A percentile compares a stretch with the other conserved stretches of the same genome.
Conservation (phyloP, 768 basidiomycete genomes). For the Tulasnella sp. region DNA sequence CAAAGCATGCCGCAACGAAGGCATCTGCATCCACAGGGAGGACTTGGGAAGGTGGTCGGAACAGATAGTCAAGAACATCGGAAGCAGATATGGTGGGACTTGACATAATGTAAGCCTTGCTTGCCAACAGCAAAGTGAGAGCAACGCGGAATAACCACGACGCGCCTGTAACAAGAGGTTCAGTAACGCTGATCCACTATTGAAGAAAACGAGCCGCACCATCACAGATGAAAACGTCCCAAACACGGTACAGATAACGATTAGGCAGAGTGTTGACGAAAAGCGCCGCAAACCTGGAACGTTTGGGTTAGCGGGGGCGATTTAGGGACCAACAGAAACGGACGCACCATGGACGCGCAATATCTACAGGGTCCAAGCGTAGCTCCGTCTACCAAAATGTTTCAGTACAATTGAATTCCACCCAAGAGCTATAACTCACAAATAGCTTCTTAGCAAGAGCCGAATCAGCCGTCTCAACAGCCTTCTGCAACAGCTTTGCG, state of each 20-base stretch:
- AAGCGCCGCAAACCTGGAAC: slow-evolving; percentile 62
- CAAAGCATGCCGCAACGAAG: slow-evolving; percentile 23
- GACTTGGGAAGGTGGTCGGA: slow-evolving; percentile 25
- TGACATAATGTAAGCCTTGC: slow-evolving; percentile 43
- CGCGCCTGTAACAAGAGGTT: slow-evolving; percentile 49
- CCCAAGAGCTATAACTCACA: slow-evolving; percentile 35
- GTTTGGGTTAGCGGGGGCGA: not conserved
- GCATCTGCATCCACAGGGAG: slow-evolving; percentile 29
- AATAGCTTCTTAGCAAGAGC: slow-evolving; percentile 63
- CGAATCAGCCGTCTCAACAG: slow-evolving; percentile 61
- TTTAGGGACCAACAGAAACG: not conserved
- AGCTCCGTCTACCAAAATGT: slow-evolving; percentile 43
- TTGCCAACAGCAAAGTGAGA: slow-evolving; percentile 58
- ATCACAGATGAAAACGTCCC: slow-evolving; percentile 81
- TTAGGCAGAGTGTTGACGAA: slow-evolving; percentile 65
- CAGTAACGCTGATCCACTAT: not conserved
- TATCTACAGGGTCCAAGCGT: slow-evolving; percentile 52
- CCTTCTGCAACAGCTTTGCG: slow-evolving; percentile 62
- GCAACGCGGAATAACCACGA: slow-evolving; percentile 72
- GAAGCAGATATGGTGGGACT: slow-evolving; percentile 12
- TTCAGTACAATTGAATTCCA: not conserved
- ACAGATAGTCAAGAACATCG: slow-evolving; percentile 22
- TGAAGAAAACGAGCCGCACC: slow-evolving; percentile 46
- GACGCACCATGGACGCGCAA: slow-evolving; percentile 64
- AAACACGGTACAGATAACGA: slow-evolving; percentile 66